Percentiles rank a stretch among this genome's conserved stretches.
Evolutionary conservation across 345 rosid genomes (phyloP).

Genomic region (Sonneratia caseolaris): DNA sequence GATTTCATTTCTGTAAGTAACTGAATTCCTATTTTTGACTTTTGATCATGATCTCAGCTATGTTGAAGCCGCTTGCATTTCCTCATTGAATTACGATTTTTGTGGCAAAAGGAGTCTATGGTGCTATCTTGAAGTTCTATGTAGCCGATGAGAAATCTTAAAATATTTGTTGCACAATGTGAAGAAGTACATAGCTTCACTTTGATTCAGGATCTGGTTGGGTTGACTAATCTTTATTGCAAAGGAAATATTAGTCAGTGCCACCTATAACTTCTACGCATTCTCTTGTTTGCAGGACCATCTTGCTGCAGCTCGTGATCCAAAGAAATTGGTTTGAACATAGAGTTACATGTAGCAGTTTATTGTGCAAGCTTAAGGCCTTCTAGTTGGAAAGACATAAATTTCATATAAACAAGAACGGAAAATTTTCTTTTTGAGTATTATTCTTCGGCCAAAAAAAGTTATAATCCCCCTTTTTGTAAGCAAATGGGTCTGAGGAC

Average conservation of each 20-base stretch:
- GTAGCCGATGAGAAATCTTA: background rate
- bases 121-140: background rate
- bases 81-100: background rate
- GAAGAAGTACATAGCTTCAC: background rate
- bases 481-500: background rate
- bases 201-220: background rate
- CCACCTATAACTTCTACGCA: background rate
- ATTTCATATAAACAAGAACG: background rate
- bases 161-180: background rate
- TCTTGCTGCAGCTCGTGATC: slow-evolving; percentile 67
- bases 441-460: background rate
- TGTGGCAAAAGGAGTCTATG: background rate
- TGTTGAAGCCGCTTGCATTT: background rate
- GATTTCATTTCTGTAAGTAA: slow-evolving; percentile 90
- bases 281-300: slow-evolving; percentile 48
- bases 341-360: background rate
- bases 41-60: background rate
- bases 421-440: background rate
- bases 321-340: slow-evolving; percentile 40
- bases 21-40: background rate
- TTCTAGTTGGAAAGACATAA: background rate
- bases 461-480: background rate
- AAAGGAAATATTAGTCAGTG: background rate
- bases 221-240: background rate
- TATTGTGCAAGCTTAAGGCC: background rate